Conservation (phyloP, 768 basidiomycete genomes). For the Rhizopogon roseolus region DNA sequence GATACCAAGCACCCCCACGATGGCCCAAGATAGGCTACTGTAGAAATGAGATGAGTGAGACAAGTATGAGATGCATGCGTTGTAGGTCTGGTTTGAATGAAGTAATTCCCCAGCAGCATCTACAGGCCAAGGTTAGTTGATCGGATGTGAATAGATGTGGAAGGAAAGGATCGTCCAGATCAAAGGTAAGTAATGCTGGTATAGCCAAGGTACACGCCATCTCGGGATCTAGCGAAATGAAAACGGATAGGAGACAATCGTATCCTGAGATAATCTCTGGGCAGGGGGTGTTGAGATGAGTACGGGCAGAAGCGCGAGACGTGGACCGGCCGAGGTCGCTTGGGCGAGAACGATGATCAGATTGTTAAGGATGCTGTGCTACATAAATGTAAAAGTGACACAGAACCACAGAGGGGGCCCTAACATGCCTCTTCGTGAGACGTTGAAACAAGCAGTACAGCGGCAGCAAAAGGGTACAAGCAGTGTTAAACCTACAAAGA, state of each 20-base stretch:
- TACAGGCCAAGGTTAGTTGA: not conserved
- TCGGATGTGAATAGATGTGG: not conserved
- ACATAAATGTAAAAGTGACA: not conserved
- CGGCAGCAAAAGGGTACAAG: not conserved
- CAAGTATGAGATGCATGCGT: not conserved
- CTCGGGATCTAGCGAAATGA: slow-evolving; percentile 1
- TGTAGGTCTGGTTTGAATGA: not conserved
- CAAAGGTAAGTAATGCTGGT: not conserved
- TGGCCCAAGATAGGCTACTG: not conserved
- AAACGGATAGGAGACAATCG: not conserved
- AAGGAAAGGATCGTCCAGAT: not conserved
- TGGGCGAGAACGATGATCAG: not conserved
- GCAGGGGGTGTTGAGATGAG: not conserved
- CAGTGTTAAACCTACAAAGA: not conserved
- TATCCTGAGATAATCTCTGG: slow-evolving; percentile 1
- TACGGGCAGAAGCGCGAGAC: not conserved
- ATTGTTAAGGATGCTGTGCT: not conserved
- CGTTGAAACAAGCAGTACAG: not conserved
- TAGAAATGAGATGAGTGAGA: not conserved
- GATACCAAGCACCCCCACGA: not conserved
- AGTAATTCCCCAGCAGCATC: not conserved
- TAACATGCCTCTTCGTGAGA: not conserved
- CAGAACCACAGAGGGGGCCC: too few relatives aligned
- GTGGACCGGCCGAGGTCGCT: not conserved
- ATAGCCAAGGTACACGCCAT: not conserved